These are phyloP conservation scores for Penicillium flavigenum DNA, from an alignment of 495 filamentous ascomycete genomes.

Conservation along the genomic window DNA sequence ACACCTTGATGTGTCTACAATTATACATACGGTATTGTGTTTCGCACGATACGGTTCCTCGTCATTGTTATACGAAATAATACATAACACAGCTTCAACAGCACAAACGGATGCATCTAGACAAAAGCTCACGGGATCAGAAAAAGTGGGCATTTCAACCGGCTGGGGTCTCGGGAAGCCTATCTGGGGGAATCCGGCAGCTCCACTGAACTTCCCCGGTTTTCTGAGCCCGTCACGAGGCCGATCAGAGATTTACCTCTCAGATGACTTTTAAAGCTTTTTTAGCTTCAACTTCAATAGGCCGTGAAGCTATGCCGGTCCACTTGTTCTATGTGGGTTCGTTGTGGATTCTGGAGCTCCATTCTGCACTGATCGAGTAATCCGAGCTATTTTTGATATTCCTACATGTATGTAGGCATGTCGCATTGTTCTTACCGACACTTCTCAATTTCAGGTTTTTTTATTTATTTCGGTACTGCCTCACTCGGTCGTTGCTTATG, in stretches of 20 bases:
- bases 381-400: constrained; percentile 13
- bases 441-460: not conserved
- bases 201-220: constrained; percentile 12
- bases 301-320: not conserved
- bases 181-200: constrained; percentile 28
- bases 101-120: constrained; percentile 9
- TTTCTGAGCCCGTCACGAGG: constrained; percentile 17
- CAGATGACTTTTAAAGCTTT: constrained; percentile 15
- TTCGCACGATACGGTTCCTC: constrained; percentile 24
- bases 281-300: not conserved
- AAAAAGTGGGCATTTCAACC: constrained; percentile 8
- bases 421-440: not conserved
- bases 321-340: not conserved
- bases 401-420: no score
- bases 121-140: not conserved
- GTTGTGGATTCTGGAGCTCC: constrained; percentile 11
- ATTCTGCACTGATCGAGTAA: constrained; percentile 25
- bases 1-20: not conserved
- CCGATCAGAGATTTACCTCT: constrained; percentile 19
- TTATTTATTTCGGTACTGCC: constrained; percentile 3
- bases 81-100: constrained; percentile 14
- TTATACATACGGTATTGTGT: constrained; percentile 15
- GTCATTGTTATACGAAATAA: constrained; percentile 27
- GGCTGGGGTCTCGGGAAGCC: constrained; percentile 23
- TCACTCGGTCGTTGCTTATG: not conserved